These are phyloP conservation scores for Fusarium multiceps DNA, from an alignment of 2,329 filamentous ascomycete genomes.

Conservation along the genomic window DNA sequence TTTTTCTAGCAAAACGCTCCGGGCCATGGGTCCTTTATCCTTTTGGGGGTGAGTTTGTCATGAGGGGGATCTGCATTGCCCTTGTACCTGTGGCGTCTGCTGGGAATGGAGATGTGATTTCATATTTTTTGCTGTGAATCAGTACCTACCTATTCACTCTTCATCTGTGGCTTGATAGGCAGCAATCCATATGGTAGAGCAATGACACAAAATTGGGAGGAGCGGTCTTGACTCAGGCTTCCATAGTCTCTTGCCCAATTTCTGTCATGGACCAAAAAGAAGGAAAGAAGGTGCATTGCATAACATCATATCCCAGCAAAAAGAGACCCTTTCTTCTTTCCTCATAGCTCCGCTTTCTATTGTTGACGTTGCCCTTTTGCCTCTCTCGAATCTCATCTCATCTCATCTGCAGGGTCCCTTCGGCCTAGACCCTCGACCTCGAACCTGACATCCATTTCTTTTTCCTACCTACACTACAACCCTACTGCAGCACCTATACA, in stretches of 20 bases:
- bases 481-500: not conserved
- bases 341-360: conserved; percentile 15
- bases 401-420: conserved; percentile 19
- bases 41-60: conserved; percentile 11
- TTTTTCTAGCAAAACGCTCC: conserved; percentile 18
- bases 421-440: conserved; percentile 10
- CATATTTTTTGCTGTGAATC: conserved; percentile 4
- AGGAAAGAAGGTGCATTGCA: not conserved
- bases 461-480: conserved; percentile 13
- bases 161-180: conserved; percentile 27
- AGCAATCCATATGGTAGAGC: not conserved
- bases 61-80: conserved; percentile 35
- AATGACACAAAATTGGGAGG: not conserved
- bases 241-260: not conserved
- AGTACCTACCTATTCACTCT: not conserved
- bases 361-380: conserved; percentile 11
- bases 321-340: not conserved
- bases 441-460: conserved; percentile 2
- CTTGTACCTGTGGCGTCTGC: conserved; percentile 32
- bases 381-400: conserved; percentile 10
- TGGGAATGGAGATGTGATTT: conserved; percentile 23
- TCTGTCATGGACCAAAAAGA: conserved; percentile 3
- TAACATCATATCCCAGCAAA: conserved; percentile 2
- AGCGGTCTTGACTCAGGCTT: conserved; percentile 1
- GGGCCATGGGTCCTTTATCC: conserved; percentile 30